Evolutionary conservation across 176 grass and related monocot species (phyloP).

Genomic region (Puya raimondii): DNA sequence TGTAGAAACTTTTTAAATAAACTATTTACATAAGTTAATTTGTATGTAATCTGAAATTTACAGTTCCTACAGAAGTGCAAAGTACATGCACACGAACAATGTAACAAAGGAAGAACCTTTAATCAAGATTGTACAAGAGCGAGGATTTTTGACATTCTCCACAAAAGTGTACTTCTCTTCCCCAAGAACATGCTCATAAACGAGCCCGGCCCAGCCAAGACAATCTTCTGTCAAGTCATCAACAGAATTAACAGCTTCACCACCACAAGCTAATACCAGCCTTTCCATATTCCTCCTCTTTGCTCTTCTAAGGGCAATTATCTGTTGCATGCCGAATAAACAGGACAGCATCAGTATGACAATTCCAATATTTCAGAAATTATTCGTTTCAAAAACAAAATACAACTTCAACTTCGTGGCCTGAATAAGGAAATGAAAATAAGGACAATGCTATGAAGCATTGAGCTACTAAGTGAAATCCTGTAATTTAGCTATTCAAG

Average conservation of each 20-base stretch:
- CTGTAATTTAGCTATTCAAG: not conserved
- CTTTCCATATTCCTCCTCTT: conserved; percentile 99
- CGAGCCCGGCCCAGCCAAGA: conserved; percentile 95
- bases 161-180: conserved; percentile 99
- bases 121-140: conserved; percentile 91
- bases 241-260: conserved; percentile 89
- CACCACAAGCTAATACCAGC: conserved; percentile 77
- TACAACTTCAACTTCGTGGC: not conserved
- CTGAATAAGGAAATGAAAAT: not conserved
- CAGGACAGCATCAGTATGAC: not conserved
- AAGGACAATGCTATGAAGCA: not conserved
- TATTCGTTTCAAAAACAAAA: not conserved
- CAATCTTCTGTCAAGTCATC: conserved; percentile 82
- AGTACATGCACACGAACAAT: no score
- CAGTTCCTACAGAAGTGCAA: no score
- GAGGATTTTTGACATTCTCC: conserved; percentile 89
- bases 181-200: conserved; percentile 87
- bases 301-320: conserved; percentile 85
- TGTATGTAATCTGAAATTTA: no score
- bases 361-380: not conserved
- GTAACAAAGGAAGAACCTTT: conserved; percentile 46
- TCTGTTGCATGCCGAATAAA: conserved; percentile 40
- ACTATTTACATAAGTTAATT: no score
- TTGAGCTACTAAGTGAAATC: no score
- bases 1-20: no score